Conservation (phyloP, 768 basidiomycete species). For the Hericium alpestre region DNA sequence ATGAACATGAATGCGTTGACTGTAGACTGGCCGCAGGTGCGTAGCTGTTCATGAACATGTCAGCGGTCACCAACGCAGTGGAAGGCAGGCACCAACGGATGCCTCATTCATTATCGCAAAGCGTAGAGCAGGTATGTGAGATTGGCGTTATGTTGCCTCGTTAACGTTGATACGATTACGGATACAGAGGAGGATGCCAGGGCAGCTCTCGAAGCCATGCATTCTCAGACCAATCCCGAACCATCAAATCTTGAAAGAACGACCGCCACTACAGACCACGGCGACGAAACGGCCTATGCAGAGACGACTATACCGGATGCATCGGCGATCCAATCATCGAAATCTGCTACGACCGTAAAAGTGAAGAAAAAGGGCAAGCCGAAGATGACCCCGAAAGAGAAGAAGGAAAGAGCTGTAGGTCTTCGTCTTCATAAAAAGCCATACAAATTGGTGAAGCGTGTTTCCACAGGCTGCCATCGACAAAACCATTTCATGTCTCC, state of each 20-base stretch:
- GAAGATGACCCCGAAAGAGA: slow-evolving; percentile 69
- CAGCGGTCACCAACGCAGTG: too few species aligned
- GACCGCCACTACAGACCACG: slow-evolving; percentile 19
- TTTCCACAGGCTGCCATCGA: slow-evolving; percentile 48
- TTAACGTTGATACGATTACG: neutral
- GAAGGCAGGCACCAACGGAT: slow-evolving; percentile 14
- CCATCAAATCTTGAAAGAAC: slow-evolving; percentile 23
- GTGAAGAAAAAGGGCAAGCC: slow-evolving; percentile 45
- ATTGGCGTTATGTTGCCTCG: too few species aligned
- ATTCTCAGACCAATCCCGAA: slow-evolving; percentile 24
- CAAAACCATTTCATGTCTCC: slow-evolving; percentile 62
- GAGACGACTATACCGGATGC: slow-evolving; percentile 30
- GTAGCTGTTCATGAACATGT: slow-evolving; percentile 5
- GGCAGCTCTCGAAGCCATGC: slow-evolving; percentile 42
- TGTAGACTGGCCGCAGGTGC: slow-evolving; percentile 84
- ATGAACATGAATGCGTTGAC: slow-evolving; percentile 94
- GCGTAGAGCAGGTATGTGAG: slow-evolving; percentile 46
- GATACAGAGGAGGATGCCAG: slow-evolving; percentile 47
- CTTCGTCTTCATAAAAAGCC: neutral
- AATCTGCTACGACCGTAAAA: slow-evolving; percentile 26
- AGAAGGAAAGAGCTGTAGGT: slow-evolving; percentile 67
- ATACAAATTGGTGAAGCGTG: neutral
- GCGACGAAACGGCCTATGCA: slow-evolving; percentile 23
- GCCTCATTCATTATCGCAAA: slow-evolving; percentile 40
- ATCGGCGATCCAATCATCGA: slow-evolving; percentile 23